Evolutionary conservation across 768 basidiomycete species (phyloP).

Genomic region (Boletus vinaceobasis): DNA sequence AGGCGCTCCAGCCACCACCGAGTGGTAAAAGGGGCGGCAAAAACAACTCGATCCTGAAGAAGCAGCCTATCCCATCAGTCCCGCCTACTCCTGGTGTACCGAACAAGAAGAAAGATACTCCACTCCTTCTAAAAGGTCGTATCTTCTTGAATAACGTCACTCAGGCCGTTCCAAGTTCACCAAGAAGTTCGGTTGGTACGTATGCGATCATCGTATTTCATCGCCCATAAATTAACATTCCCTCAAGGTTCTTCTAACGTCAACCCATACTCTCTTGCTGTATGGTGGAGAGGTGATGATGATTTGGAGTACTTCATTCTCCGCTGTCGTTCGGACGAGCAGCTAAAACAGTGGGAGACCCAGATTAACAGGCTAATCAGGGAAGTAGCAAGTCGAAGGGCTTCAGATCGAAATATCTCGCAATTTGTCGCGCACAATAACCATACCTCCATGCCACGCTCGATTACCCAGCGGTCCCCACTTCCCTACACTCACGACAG

Average conservation of each 20-base stretch:
- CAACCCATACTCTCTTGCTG: slow-evolving; percentile 75
- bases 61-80: slow-evolving; percentile 52
- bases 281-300: slow-evolving; percentile 94
- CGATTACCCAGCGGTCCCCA: slow-evolving; percentile 32
- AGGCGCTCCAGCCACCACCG: slow-evolving; percentile 58
- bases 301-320: slow-evolving; percentile 92
- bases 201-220: slow-evolving; percentile 16
- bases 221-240: background rate
- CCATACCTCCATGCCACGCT: slow-evolving; percentile 40
- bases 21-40: slow-evolving; percentile 72
- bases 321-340: slow-evolving; percentile 89
- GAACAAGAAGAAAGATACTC: slow-evolving; percentile 71
- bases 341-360: slow-evolving; percentile 88
- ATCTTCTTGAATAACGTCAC: slow-evolving; percentile 98
- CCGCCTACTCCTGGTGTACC: slow-evolving; percentile 51
- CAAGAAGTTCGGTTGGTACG: slow-evolving; percentile 61
- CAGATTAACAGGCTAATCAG: slow-evolving; percentile 86
- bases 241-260: slow-evolving; percentile 44
- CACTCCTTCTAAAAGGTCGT: slow-evolving; percentile 88
- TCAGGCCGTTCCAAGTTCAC: slow-evolving; percentile 60
- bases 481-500: slow-evolving; percentile 37
- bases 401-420: slow-evolving; percentile 59
- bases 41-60: slow-evolving; percentile 87
- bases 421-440: slow-evolving; percentile 43
- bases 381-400: slow-evolving; percentile 66